Evolutionary conservation across 805 yeast genomes (phyloP).

Genomic region (Ogataea polymorpha): DNA sequence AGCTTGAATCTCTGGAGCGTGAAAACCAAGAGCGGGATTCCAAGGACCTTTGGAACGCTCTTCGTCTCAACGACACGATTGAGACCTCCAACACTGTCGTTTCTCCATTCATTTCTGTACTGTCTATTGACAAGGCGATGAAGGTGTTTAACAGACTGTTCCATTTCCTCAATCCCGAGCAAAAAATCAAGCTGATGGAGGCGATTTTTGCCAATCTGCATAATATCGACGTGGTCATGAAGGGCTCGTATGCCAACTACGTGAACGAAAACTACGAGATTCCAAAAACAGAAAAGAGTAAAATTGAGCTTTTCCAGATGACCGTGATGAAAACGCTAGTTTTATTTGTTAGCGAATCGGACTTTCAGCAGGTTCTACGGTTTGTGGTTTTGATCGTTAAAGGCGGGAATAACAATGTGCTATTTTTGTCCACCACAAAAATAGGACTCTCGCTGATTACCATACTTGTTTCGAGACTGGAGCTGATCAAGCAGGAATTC

Average conservation of each 20-base stretch:
- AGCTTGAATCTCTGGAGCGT: conserved; percentile 73
- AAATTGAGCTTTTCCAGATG: conserved; percentile 73
- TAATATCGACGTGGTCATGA: conserved; percentile 69
- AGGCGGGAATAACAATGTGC: conserved; percentile 54
- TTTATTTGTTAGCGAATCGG: conserved; percentile 77
- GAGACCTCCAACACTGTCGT: conserved; percentile 52
- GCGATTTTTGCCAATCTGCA: conserved; percentile 78
- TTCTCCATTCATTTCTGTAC: conserved; percentile 79
- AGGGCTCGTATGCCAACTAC: conserved; percentile 75
- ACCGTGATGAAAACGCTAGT: conserved; percentile 83
- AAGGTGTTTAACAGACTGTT: conserved; percentile 86
- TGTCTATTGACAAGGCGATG: conserved; percentile 83
- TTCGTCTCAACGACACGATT: conserved; percentile 66
- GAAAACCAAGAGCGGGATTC: conserved; percentile 47
- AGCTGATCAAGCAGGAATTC: conserved; percentile 83
- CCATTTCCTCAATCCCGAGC: conserved; percentile 74
- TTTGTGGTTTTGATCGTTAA: conserved; percentile 67
- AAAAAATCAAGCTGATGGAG: conserved; percentile 72
- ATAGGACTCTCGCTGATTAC: conserved; percentile 86
- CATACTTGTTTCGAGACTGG: conserved; percentile 88
- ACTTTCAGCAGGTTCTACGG: conserved; percentile 74
- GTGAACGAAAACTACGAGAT: conserved; percentile 38
- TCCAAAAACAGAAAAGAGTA: conserved; percentile 52
- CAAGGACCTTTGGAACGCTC: conserved; percentile 67
- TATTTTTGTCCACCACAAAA: conserved; percentile 66